Percentiles rank a stretch among this genome's conserved stretches.
phyloP scores from a whole-genome alignment of 768 basidiomycete genomes.

The Boletus fagicola region DNA sequence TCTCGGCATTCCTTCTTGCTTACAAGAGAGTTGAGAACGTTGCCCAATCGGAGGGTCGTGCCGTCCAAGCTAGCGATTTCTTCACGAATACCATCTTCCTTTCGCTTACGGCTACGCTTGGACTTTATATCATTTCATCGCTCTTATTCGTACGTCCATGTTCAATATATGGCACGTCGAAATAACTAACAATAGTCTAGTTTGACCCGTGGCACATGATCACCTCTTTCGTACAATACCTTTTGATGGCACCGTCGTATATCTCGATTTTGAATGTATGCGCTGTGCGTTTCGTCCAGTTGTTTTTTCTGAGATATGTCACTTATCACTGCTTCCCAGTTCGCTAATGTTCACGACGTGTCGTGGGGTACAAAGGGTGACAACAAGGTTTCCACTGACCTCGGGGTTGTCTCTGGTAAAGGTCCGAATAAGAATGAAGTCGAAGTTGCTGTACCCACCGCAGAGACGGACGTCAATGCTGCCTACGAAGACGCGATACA shows the following conservation, averaged over 20 bases:
- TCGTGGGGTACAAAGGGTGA: constrained; percentile 97
- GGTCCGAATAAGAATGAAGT: constrained; percentile 72
- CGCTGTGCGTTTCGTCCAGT: constrained; percentile 42
- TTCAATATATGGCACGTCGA: background rate
- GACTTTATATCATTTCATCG: constrained; percentile 81
- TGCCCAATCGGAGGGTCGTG: constrained; percentile 41
- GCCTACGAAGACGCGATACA: constrained; percentile 91
- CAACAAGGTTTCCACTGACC: constrained; percentile 79
- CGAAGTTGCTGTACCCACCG: constrained; percentile 81
- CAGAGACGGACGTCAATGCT: constrained; percentile 84
- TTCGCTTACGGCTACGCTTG: constrained; percentile 83
- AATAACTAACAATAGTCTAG: constrained; percentile 36
- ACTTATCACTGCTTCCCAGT: constrained; percentile 39
- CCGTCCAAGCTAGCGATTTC: constrained; percentile 54
- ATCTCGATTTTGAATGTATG: constrained; percentile 94
- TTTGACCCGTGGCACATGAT: constrained; percentile 99
- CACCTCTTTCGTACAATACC: constrained; percentile 91
- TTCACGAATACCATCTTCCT: constrained; percentile 80
- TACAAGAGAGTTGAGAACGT: constrained; percentile 75
- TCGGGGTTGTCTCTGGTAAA: constrained; percentile 74
- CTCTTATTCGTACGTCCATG: constrained; percentile 74
- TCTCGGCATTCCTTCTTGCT: constrained; percentile 77
- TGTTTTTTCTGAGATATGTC: background rate
- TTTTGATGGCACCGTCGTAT: constrained; percentile 90
- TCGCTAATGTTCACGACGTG: constrained; percentile 87